phyloP scores from a whole-genome alignment of 2,329 filamentous ascomycete species.

The Neofusicoccum sp. region DNA sequence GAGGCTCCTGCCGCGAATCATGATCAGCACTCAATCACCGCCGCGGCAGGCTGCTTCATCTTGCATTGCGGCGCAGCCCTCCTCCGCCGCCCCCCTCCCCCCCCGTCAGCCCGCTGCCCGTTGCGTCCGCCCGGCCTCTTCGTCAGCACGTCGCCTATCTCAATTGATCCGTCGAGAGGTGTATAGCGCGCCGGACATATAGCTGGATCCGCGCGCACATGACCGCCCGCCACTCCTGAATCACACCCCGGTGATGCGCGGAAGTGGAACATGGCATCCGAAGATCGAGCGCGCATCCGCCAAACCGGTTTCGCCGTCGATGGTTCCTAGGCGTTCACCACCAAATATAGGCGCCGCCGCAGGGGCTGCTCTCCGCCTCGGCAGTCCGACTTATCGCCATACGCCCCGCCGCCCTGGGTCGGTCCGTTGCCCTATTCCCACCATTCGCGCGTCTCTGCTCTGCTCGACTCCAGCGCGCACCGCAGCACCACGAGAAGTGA shows the following conservation, averaged over 20 bases:
- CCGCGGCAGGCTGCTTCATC: conserved; percentile 14
- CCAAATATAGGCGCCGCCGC: conserved; percentile 4
- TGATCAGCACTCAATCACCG: conserved; percentile 15
- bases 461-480: not conserved
- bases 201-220: conserved; percentile 2
- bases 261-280: conserved; percentile 9
- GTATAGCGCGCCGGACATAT: conserved; percentile 1
- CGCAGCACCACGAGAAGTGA: not conserved
- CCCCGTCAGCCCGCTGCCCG: not conserved
- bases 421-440: conserved; percentile 1
- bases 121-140: not conserved
- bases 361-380: conserved; percentile 1
- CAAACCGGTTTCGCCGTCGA: conserved; percentile 9
- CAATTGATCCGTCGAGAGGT: not conserved
- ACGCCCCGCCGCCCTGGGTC: not conserved
- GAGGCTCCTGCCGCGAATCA: not conserved
- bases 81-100: not conserved
- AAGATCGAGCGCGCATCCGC: conserved; percentile 13
- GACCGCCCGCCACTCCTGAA: not conserved
- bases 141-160: not conserved
- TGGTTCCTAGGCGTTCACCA: not conserved
- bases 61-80: conserved; percentile 9
- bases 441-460: not conserved
- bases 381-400: not conserved
- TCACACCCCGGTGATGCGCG: conserved; percentile 5